phyloP scores from a whole-genome alignment of 352 stramenopile species.

The Phytopythium aichiense region DNA sequence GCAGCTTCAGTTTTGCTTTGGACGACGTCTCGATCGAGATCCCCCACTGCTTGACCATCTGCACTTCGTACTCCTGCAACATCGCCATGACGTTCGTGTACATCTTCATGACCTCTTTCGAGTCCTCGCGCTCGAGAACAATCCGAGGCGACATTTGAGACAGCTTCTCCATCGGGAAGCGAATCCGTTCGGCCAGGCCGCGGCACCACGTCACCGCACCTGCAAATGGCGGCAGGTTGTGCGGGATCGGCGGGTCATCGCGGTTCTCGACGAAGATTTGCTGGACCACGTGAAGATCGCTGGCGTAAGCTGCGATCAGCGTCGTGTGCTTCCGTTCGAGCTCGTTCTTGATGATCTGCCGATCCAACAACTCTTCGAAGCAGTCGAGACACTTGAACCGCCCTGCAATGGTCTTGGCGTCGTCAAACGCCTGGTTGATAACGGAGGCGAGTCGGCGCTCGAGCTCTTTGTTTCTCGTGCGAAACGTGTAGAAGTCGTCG shows the following conservation, averaged over 20 bases:
- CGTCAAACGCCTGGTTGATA: constrained; percentile 91
- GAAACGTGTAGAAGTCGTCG: constrained; percentile 90
- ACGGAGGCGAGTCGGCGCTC: constrained; percentile 84
- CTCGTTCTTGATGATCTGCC: constrained; percentile 85
- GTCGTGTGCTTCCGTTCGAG: constrained; percentile 84
- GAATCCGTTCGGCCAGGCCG: constrained; percentile 82
- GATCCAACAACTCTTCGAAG: constrained; percentile 86
- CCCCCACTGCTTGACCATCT: constrained; percentile 79
- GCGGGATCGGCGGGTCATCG: constrained; percentile 81
- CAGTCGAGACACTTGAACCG: constrained; percentile 91
- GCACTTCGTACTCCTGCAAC: constrained; percentile 78
- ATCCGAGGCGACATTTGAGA: constrained; percentile 68
- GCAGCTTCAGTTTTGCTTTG: constrained; percentile 85
- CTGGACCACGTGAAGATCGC: constrained; percentile 82
- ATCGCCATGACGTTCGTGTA: constrained; percentile 87
- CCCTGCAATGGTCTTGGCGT: constrained; percentile 84
- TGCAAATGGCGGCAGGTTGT: constrained; percentile 88
- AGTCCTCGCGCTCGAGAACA: constrained; percentile 87
- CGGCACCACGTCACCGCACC: constrained; percentile 90
- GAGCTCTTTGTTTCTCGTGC: constrained; percentile 85
- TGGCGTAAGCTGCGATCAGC: constrained; percentile 75
- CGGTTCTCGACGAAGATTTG: constrained; percentile 88
- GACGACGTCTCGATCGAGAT: constrained; percentile 77
- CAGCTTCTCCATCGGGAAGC: constrained; percentile 88
- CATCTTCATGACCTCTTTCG: constrained; percentile 87